Base-by-base conservation (phyloP, 108 stramenopile genomes). In the Fragilaria crotonensis region DNA sequence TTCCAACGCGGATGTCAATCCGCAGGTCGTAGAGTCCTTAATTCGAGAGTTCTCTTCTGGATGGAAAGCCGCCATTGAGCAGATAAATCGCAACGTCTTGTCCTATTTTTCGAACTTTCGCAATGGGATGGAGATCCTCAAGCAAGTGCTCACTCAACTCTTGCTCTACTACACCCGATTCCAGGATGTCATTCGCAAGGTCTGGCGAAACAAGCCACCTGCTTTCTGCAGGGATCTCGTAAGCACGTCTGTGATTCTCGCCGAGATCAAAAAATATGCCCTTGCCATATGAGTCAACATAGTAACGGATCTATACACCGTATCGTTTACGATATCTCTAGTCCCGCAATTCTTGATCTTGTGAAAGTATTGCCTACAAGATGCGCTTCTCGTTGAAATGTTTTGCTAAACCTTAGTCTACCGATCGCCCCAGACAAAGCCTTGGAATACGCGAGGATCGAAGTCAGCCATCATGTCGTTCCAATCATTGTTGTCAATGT, bases 101-200 rank as follows among this genome's bases (percentile, higher is more conserved):
- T 76, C 82, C 11, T 96, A 90, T 58, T 99, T 97, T 79, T 90
- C 93, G 30, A 97, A 99, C 73, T 96, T 96, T 78, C 73, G 91
- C 19, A 96, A 97, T 65, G 95, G 96, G 20, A 96, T 97, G 96
- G 98, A 97, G 59, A 94, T 99, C 56, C 75, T 99, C 33, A 99
- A 99, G 79, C 95, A 97, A 76, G 94, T 95, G 17, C 66, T 97
- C 56, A 97, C 96, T 31, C 97, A 97, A 68, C 70, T 98, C 23
- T 80, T 99, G 1, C 66, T 97, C 31, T 98, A 97, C 69, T 97
- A 98, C 75, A 97, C 96, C 20, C 66, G 98, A n/a, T 97, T 99
- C 64, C 96, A 96, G 62, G 94, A 94, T 74, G 74, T 95, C 36
- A 89, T 97, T 65, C 81, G 90, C 30, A 93, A 89, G 68, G 77